phyloP scores from a whole-genome alignment of 345 rosid genomes.

The Eucalyptus pauciflora region DNA sequence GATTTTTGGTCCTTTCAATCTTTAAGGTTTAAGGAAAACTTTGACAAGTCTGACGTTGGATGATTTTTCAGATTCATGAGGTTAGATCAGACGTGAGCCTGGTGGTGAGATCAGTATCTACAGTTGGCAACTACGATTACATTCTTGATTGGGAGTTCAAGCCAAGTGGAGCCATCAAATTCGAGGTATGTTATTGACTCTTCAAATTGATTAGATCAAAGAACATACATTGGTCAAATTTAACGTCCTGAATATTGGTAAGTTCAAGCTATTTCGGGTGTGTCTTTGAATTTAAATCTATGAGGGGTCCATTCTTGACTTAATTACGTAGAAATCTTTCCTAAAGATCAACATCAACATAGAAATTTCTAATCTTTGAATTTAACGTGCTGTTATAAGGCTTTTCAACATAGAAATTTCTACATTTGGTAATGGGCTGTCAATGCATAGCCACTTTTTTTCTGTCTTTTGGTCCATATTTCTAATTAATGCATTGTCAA shows the following conservation, averaged over 20 bases:
- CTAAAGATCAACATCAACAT: not conserved
- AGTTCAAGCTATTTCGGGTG: not conserved
- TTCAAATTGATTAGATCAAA: not conserved
- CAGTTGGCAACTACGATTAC: slow-evolving; percentile 77
- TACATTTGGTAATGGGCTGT: not conserved
- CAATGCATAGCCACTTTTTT: not conserved
- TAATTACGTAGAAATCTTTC: not conserved
- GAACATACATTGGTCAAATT: not conserved
- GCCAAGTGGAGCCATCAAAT: slow-evolving; percentile 46
- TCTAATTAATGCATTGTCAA: not conserved
- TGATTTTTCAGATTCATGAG: slow-evolving; percentile 34
- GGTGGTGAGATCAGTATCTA: slow-evolving; percentile 65
- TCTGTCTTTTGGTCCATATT: not conserved
- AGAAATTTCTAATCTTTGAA: not conserved
- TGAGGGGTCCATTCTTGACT: not conserved
- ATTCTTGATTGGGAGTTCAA: slow-evolving; percentile 75
- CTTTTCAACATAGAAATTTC: not conserved
- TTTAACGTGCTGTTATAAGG: not conserved
- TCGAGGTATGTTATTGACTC: slow-evolving; percentile 25
- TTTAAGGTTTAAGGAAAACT: not conserved
- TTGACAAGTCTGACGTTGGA: not conserved
- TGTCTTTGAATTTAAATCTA: not conserved
- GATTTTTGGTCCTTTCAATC: not conserved
- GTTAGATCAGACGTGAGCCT: slow-evolving; percentile 51
- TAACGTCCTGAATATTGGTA: not conserved